Conservation (phyloP, 345 rosid genomes). For the Erucastrum elatum region DNA sequence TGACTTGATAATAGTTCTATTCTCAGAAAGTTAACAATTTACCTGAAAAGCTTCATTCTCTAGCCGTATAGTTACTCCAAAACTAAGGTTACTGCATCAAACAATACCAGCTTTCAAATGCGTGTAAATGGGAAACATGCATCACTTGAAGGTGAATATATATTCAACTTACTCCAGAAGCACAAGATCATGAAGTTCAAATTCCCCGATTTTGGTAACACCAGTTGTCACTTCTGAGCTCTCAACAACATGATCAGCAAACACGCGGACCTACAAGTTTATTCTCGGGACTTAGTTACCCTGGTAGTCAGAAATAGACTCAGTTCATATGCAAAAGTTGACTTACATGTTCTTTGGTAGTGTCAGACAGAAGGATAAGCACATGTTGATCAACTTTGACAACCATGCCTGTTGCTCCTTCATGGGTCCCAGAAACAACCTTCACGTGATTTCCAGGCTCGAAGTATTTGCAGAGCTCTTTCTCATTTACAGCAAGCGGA, state of each 20-base stretch:
- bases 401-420: constrained; percentile 98
- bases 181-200: constrained; percentile 96
- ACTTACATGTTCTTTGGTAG: constrained; percentile 93
- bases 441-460: constrained; percentile 99
- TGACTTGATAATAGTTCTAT: constrained; percentile 17
- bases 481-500: constrained; percentile 82
- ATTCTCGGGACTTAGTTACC: background rate
- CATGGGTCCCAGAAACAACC: constrained; percentile 89
- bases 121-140: constrained; percentile 6
- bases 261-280: constrained; percentile 71
- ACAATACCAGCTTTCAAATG: constrained; percentile 6
- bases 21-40: constrained; percentile 4
- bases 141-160: constrained; percentile 4
- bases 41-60: constrained; percentile 98
- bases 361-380: constrained; percentile 81
- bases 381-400: constrained; percentile 96
- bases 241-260: constrained; percentile 95
- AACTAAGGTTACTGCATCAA: constrained; percentile 73
- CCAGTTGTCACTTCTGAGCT: constrained; percentile 97
- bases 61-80: constrained; percentile 91
- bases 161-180: constrained; percentile 71
- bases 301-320: constrained; percentile 1
- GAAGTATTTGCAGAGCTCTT: constrained; percentile 90
- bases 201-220: constrained; percentile 80
- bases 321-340: background rate